A percentile compares a stretch with the other conserved stretches of the same genome.
These are phyloP conservation scores for Bolboschoenoplectus hybrid DNA, from an alignment of 202 grass and related monocot genomes.

Conservation along the genomic window DNA sequence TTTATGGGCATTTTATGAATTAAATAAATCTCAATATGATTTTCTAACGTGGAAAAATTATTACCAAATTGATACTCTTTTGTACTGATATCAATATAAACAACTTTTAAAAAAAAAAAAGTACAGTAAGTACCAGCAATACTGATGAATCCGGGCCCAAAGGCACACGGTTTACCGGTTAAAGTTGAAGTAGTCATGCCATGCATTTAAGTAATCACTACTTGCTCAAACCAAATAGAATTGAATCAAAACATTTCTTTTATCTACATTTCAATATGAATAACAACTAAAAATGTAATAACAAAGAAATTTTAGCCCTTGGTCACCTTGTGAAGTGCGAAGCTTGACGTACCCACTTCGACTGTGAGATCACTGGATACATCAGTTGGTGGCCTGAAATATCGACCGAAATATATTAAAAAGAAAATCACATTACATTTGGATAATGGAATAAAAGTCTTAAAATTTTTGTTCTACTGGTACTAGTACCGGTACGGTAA, in stretches of 20 bases:
- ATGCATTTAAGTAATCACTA: slow-evolving; percentile 6
- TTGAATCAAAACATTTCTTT: slow-evolving; percentile 3
- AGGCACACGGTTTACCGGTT: background rate
- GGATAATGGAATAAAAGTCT: background rate
- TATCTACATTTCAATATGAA: slow-evolving; percentile 2
- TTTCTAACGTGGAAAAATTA: background rate
- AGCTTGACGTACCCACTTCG: slow-evolving; percentile 85
- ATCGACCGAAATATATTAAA: slow-evolving; percentile 7
- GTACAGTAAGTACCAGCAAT: background rate
- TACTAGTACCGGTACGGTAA: background rate
- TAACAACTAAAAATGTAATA: background rate
- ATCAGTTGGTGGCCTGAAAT: slow-evolving; percentile 82
- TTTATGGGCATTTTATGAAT: background rate
- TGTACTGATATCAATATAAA: background rate
- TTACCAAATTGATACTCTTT: background rate
- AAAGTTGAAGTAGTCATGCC: background rate
- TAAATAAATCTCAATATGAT: background rate
- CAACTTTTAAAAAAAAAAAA: background rate
- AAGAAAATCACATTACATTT: background rate
- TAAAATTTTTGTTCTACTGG: background rate
- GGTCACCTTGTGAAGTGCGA: slow-evolving; percentile 97
- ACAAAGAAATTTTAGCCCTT: background rate
- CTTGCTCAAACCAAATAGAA: background rate
- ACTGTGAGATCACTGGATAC: slow-evolving; percentile 95
- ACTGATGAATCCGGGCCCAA: background rate